Percentiles rank a stretch among this genome's conserved stretches.
These are phyloP conservation scores for Sanghuangporus sanghuang DNA, from an alignment of 1,284 basidiomycete species.

Conservation along the genomic window DNA sequence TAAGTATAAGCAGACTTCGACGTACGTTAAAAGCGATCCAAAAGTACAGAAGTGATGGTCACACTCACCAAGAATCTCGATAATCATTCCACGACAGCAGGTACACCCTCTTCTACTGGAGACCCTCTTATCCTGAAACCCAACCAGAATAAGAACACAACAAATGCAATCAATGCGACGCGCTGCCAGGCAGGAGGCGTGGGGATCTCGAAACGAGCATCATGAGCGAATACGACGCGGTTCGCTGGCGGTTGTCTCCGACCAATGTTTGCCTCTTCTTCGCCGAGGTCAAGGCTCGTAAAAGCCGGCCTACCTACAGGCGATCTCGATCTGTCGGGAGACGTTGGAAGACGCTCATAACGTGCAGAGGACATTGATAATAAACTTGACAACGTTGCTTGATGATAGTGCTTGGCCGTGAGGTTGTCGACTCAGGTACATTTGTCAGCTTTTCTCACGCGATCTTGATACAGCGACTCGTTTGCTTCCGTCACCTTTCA, in stretches of 20 bases:
- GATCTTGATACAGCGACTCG: no score
- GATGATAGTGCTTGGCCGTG: neutral
- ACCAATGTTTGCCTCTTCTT: slow-evolving; percentile 11
- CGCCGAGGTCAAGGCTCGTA: slow-evolving; percentile 8
- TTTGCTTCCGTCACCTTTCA: no score
- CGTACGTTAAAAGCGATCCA: neutral
- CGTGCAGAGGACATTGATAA: slow-evolving; percentile 6
- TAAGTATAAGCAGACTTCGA: neutral
- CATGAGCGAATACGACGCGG: slow-evolving; percentile 18
- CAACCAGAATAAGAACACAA: slow-evolving; percentile 40
- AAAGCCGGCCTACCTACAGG: neutral
- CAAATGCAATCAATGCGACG: slow-evolving; percentile 37
- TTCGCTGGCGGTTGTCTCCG: neutral
- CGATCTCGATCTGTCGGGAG: neutral
- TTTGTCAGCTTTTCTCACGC: no score
- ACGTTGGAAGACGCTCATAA: slow-evolving; percentile 15
- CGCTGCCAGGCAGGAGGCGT: slow-evolving; percentile 44
- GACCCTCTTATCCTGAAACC: slow-evolving; percentile 31
- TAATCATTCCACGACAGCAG: slow-evolving; percentile 11
- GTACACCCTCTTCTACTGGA: slow-evolving; percentile 3
- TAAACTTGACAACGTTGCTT: neutral
- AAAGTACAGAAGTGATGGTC: neutral
- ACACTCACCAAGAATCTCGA: neutral
- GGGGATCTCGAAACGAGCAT: slow-evolving; percentile 42
- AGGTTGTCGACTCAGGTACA: no score